phyloP scores from a whole-genome alignment of 2,329 filamentous ascomycete genomes.

The Tolypocladium amazonense region DNA sequence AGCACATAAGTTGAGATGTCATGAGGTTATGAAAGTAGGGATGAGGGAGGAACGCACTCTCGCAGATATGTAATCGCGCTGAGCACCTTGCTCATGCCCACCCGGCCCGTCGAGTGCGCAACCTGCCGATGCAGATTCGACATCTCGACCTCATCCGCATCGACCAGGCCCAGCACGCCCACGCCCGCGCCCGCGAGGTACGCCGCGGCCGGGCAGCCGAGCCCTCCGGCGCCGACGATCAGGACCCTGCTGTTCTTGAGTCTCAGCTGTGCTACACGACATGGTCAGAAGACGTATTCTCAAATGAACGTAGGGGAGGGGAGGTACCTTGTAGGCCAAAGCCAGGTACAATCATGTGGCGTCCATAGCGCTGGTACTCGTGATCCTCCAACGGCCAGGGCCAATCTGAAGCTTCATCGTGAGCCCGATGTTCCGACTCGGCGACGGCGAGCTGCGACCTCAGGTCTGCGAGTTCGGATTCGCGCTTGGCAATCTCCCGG shows the following conservation, averaged over 20 bases:
- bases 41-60: slow-evolving; percentile 26
- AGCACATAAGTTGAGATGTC: not conserved
- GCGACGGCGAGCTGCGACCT: slow-evolving; percentile 31
- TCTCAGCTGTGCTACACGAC: slow-evolving; percentile 56
- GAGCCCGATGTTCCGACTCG: slow-evolving; percentile 17
- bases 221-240: slow-evolving; percentile 75
- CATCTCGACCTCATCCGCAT: slow-evolving; percentile 77
- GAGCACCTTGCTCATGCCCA: slow-evolving; percentile 71
- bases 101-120: slow-evolving; percentile 59
- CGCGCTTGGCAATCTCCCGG: slow-evolving; percentile 33
- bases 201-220: slow-evolving; percentile 86
- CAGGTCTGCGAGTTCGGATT: slow-evolving; percentile 35
- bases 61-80: slow-evolving; percentile 55
- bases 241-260: slow-evolving; percentile 63
- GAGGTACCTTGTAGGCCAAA: slow-evolving; percentile 60
- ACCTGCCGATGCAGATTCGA: slow-evolving; percentile 94
- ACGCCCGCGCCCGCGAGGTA: slow-evolving; percentile 88
- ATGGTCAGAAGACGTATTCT: not conserved
- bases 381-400: slow-evolving; percentile 60
- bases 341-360: slow-evolving; percentile 80
- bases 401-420: slow-evolving; percentile 13
- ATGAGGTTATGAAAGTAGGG: not conserved
- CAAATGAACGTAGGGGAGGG: not conserved
- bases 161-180: slow-evolving; percentile 71
- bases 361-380: slow-evolving; percentile 79